Conservation (phyloP, 176 grass and related monocot genomes). For the Bromus sterilis region DNA sequence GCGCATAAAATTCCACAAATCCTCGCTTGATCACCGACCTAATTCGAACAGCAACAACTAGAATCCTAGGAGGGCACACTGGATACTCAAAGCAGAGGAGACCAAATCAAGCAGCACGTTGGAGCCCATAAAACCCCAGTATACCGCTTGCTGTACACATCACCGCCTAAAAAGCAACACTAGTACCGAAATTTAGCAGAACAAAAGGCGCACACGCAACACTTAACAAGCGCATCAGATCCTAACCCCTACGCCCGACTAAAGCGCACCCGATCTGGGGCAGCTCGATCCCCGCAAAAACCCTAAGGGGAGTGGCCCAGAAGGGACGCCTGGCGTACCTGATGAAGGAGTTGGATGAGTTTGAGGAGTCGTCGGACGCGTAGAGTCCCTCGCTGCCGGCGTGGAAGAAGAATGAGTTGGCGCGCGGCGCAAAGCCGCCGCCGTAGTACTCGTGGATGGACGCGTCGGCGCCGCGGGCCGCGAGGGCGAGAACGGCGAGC, state of each 20-base stretch:
- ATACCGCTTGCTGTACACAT: background rate
- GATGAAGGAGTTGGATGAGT: constrained; percentile 66
- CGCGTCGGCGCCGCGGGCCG: constrained; percentile 29
- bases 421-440: constrained; percentile 64
- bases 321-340: constrained; percentile 25
- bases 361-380: constrained; percentile 51
- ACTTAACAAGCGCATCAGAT: background rate
- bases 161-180: background rate
- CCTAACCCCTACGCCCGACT: background rate
- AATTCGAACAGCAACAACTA: background rate
- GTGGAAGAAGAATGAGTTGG: constrained; percentile 99
- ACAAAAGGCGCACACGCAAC: background rate
- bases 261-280: background rate
- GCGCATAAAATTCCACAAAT: background rate
- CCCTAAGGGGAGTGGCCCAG: background rate
- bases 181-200: constrained; percentile 10
- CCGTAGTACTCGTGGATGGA: constrained; percentile 87
- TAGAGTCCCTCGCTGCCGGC: constrained; percentile 97
- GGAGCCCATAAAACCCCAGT: background rate
- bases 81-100: background rate
- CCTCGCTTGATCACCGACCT: background rate
- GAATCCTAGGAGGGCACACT: background rate
- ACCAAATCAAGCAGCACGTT: background rate
- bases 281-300: constrained; percentile 19
- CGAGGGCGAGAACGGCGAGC: constrained; percentile 25